Percentiles rank a stretch among this genome's conserved stretches.
phyloP scores from a whole-genome alignment of 2,329 filamentous ascomycete genomes.

The Penicillium sclerotigenum region DNA sequence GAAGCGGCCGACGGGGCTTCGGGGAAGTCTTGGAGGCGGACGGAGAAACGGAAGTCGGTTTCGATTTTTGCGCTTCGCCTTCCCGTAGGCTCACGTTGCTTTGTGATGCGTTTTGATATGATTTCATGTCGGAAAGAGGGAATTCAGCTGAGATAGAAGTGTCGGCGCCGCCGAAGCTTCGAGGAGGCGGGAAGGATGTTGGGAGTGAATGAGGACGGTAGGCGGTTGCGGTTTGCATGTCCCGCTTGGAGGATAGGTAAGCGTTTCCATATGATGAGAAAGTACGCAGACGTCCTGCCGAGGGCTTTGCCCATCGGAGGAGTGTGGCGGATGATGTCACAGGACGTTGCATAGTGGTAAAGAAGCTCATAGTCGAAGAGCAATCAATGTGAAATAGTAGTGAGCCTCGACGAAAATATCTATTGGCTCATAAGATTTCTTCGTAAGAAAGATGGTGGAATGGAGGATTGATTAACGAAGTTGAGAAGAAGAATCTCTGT shows the following conservation, averaged over 20 bases:
- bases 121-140: constrained; percentile 48
- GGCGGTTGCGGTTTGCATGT: constrained; percentile 64
- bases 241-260: constrained; percentile 54
- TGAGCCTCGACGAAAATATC: not conserved
- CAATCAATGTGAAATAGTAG: not conserved
- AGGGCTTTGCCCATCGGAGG: constrained; percentile 39
- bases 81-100: constrained; percentile 55
- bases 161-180: constrained; percentile 58
- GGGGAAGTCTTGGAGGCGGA: constrained; percentile 42
- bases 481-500: constrained; percentile 15
- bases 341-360: constrained; percentile 33
- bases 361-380: constrained; percentile 39
- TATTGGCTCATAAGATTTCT: constrained; percentile 19
- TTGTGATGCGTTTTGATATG: constrained; percentile 42
- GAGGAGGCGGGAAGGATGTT: constrained; percentile 54
- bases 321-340: constrained; percentile 50
- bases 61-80: constrained; percentile 64
- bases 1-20: constrained; percentile 65
- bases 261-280: constrained; percentile 48
- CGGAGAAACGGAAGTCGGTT: constrained; percentile 43
- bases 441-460: constrained; percentile 8
- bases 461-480: constrained; percentile 4
- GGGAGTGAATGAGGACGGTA: constrained; percentile 61
- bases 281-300: constrained; percentile 40
- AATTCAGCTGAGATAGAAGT: constrained; percentile 58